Conservation (phyloP, 2,329 filamentous ascomycete genomes). For the Stagonosporopsis rhizophila region DNA sequence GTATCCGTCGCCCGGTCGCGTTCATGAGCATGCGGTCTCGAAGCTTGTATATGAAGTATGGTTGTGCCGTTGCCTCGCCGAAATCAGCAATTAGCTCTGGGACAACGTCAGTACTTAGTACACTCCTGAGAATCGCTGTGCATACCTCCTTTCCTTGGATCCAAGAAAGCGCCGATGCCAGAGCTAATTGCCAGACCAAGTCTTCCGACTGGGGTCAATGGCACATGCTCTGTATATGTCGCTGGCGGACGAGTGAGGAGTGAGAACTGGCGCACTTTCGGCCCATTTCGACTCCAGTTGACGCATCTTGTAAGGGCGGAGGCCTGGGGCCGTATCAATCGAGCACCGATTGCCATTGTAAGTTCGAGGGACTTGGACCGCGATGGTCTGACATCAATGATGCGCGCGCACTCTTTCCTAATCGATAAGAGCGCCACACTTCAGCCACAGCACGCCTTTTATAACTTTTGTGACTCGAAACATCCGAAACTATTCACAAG, state of each 20-base stretch:
- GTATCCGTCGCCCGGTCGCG: slow-evolving; percentile 85
- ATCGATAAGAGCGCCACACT: slow-evolving; percentile 35
- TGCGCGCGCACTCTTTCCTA: slow-evolving; percentile 13
- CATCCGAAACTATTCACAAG: background rate
- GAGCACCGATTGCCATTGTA: slow-evolving; percentile 26
- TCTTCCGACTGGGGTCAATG: slow-evolving; percentile 79
- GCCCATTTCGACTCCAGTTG: background rate
- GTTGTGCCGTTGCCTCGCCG: slow-evolving; percentile 93
- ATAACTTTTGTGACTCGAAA: slow-evolving; percentile 12
- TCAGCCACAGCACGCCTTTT: slow-evolving; percentile 22
- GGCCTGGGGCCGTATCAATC: slow-evolving; percentile 15
- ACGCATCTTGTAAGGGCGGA: background rate
- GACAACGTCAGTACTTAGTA: background rate
- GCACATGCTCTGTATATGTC: slow-evolving; percentile 92
- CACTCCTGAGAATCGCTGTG: background rate
- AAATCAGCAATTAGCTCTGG: slow-evolving; percentile 89
- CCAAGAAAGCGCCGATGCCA: slow-evolving; percentile 66
- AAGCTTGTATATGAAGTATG: slow-evolving; percentile 92
- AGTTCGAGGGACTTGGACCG: background rate
- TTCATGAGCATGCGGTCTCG: slow-evolving; percentile 88
- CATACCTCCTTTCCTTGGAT: slow-evolving; percentile 79
- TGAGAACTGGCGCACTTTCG: slow-evolving; percentile 67
- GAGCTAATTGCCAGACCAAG: slow-evolving; percentile 71
- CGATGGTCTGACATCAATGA: slow-evolving; percentile 21
- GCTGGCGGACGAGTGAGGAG: slow-evolving; percentile 83